Conservation (phyloP, 495 filamentous ascomycete species). For the Aspergillus biplanus region DNA sequence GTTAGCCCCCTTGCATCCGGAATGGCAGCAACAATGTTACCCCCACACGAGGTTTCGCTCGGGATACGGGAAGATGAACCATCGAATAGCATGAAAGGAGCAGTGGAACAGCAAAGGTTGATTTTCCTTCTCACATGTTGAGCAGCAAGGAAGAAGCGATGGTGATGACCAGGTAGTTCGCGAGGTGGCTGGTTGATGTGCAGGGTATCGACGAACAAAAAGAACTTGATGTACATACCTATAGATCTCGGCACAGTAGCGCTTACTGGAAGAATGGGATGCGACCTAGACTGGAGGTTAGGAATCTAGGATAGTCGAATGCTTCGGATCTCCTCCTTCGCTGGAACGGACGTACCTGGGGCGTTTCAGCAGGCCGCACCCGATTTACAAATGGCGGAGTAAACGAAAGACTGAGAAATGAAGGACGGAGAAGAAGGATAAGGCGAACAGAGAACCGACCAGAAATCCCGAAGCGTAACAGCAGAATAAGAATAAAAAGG, state of each 20-base stretch:
- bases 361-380: constrained; percentile 9
- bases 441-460: not conserved
- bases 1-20: constrained; percentile 21
- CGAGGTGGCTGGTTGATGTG: not conserved
- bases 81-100: not conserved
- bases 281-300: constrained; percentile 8
- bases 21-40: constrained; percentile 4
- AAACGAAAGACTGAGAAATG: constrained; percentile 13
- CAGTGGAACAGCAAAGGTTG: not conserved
- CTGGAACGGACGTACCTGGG: constrained; percentile 5
- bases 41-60: constrained; percentile 11
- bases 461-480: not conserved
- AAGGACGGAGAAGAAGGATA: constrained; percentile 2
- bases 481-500: constrained; percentile 12
- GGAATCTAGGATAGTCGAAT: constrained; percentile 12
- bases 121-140: not conserved
- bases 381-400: constrained; percentile 1
- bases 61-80: not conserved
- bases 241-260: not conserved
- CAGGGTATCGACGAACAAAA: not conserved
- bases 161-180: not conserved
- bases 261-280: constrained; percentile 5
- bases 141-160: not conserved
- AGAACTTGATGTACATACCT: constrained; percentile 12
- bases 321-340: not conserved